Base-by-base conservation (phyloP, 2,329 filamentous ascomycete genomes). In the Claviceps fusiformis region DNA sequence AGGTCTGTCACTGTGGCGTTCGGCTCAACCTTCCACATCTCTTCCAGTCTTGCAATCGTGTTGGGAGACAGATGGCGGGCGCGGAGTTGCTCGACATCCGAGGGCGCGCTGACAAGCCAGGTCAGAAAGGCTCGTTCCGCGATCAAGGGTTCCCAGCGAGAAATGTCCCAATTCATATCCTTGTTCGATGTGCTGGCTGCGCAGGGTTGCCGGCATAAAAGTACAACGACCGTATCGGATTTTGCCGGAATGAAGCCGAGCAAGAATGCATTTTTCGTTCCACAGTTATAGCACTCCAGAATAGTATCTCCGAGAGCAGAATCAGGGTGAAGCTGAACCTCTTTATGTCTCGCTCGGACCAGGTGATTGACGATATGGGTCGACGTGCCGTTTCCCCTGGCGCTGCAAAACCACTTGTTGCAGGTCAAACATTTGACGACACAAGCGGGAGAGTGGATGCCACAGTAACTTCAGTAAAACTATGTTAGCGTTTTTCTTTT, bases 141-240 rank as follows among this genome's bases (percentile, higher is more conserved):
- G 60, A 98, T 97, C 56, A 98, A 77, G 13, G 93, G 93, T 68
- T 97, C 91, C 93, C 93, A 98, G 67, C 91, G 84, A 31, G 92
- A 95, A 6, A 91, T 95, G 69, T 98, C 93, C 93, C 93, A 98
- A 69, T 93, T 98, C 91, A 98, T 97, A 65, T 98, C 93, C 72
- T 98, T 98, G 61, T 89, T 92, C 39, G 93, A 97, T 1, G 91
- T 87, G 73, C 88, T 92, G 33, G 93, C 86, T 39, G 92, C 93
- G 70, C 93, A 98, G 50, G 93, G 93, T 71, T 97, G 93, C 58
- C 93, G 90, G 70, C 93, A 98, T 43, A 98, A 80, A 48, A 98
- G 82, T 29, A 98, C 93, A 8, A 98, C 95, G 33, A 98, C 93
- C 0, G 93, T 96, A 66, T 98, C 95, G 11, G 93, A 97, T 69